A percentile compares a stretch with the other conserved stretches of the same genome.
phyloP scores from a whole-genome alignment of 2,329 filamentous ascomycete genomes.

The Apiospora malaysiana region DNA sequence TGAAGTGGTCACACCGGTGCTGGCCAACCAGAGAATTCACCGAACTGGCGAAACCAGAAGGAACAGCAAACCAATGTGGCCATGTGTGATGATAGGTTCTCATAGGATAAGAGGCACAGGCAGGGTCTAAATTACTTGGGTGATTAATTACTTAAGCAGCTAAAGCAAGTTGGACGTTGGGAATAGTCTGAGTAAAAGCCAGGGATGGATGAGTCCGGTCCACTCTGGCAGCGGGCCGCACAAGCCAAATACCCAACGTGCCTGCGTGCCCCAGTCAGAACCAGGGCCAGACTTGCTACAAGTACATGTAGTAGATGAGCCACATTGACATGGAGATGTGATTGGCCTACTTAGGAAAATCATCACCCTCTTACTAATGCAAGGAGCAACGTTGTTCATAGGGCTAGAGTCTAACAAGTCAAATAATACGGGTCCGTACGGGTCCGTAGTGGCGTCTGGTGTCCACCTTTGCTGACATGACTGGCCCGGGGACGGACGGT shows the following conservation, averaged over 20 bases:
- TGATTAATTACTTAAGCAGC: not conserved
- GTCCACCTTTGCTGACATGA: not conserved
- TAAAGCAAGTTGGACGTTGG: not conserved
- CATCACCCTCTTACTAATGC: not conserved
- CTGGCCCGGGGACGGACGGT: not conserved
- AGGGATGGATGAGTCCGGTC: not conserved
- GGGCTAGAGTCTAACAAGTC: not conserved
- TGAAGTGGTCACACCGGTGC: not conserved
- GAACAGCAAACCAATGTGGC: not conserved
- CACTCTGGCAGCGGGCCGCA: conserved; percentile 4
- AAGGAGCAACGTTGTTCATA: not conserved
- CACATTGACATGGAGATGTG: not conserved
- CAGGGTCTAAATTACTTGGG: not conserved
- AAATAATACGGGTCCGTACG: not conserved
- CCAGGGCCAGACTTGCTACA: too few species aligned
- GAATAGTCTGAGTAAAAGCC: not conserved
- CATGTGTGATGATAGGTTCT: not conserved
- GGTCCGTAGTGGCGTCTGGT: not conserved
- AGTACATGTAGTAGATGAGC: too few species aligned
- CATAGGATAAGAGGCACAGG: not conserved
- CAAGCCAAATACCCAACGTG: not conserved
- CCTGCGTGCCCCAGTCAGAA: too few species aligned
- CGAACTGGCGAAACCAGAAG: not conserved
- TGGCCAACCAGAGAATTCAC: not conserved
- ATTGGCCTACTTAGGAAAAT: not conserved